phyloP scores from a whole-genome alignment of 768 basidiomycete genomes.

The Auricularia cornea region DNA sequence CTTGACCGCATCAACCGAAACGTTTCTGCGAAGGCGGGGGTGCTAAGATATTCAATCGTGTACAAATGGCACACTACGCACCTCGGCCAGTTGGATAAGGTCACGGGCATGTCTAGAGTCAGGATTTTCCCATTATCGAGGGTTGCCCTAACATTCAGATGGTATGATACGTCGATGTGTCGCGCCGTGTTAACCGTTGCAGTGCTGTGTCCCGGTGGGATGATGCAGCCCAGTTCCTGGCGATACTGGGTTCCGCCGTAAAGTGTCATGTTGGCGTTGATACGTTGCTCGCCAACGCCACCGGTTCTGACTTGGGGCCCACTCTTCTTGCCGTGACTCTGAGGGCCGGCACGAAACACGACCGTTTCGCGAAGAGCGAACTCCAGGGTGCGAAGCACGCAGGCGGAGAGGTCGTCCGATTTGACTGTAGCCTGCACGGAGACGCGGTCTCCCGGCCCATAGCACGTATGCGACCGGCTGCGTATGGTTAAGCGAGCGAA shows the following conservation, averaged over 20 bases:
- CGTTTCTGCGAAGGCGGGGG: conserved; percentile 33
- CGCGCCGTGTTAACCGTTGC: conserved; percentile 75
- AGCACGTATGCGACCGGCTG: conserved; percentile 61
- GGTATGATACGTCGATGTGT: conserved; percentile 81
- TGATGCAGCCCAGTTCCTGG: conserved; percentile 61
- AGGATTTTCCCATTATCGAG: conserved; percentile 59
- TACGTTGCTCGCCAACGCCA: conserved; percentile 60
- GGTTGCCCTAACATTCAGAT: conserved; percentile 66
- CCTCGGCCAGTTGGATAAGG: conserved; percentile 84
- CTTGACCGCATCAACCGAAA: conserved; percentile 65
- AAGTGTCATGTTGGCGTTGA: conserved; percentile 63
- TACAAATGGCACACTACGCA: conserved; percentile 23
- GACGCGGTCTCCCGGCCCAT: conserved; percentile 79
- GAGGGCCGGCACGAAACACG: conserved; percentile 59
- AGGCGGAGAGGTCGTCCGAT: conserved; percentile 58
- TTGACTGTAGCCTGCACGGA: conserved; percentile 62
- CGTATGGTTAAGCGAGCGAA: too few relatives aligned
- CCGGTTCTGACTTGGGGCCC: conserved; percentile 46
- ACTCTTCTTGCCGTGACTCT: conserved; percentile 42
- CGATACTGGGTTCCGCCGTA: conserved; percentile 64
- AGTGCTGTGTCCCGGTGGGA: conserved; percentile 68
- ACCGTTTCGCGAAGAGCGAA: conserved; percentile 71
- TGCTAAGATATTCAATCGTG: background rate
- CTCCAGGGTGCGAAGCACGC: conserved; percentile 77
- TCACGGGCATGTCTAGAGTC: conserved; percentile 66